A percentile compares a stretch with the other conserved stretches of the same genome.
These are phyloP conservation scores for Crithidia brevicula DNA, from an alignment of 208 protist genomes.

Conservation along the genomic window DNA sequence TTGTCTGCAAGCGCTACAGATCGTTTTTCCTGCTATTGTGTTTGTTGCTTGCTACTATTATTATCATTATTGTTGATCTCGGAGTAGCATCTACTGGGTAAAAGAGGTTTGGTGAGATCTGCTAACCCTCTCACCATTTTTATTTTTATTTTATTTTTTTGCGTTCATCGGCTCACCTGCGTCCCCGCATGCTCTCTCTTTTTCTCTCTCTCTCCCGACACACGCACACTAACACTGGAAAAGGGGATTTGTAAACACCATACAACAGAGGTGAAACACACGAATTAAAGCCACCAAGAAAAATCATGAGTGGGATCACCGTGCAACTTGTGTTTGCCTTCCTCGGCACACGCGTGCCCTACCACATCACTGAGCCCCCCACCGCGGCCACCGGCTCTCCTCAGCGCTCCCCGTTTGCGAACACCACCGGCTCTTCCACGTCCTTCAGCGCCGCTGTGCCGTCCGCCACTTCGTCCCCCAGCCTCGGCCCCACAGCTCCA, in stretches of 20 bases:
- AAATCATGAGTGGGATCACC: conserved; percentile 23
- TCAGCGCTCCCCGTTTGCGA: conserved; percentile 11
- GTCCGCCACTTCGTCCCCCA: conserved; percentile 17
- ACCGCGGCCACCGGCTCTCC: neutral
- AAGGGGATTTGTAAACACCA: too few species aligned
- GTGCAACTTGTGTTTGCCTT: conserved; percentile 40
- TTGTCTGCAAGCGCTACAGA: neutral
- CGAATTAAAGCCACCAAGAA: too few species aligned
- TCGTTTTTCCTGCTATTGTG: neutral
- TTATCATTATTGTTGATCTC: neutral
- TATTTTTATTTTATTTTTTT: too few species aligned
- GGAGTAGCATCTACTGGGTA: too few species aligned
- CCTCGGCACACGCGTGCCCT: conserved; percentile 32
- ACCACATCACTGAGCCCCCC: conserved; percentile 20
- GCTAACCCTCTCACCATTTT: too few species aligned
- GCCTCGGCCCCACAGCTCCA: neutral
- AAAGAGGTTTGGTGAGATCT: too few species aligned
- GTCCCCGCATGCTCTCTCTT: too few species aligned
- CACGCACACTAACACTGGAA: too few species aligned
- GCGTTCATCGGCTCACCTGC: too few species aligned
- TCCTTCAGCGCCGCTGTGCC: conserved; percentile 14
- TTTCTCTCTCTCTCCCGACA: too few species aligned
- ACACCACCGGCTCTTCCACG: neutral
- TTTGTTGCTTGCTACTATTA: neutral
- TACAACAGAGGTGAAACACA: too few species aligned